A percentile compares a stretch with the other conserved stretches of the same genome.
Conservation (phyloP, 129 eudicot species). For the Escallonia rubra region DNA sequence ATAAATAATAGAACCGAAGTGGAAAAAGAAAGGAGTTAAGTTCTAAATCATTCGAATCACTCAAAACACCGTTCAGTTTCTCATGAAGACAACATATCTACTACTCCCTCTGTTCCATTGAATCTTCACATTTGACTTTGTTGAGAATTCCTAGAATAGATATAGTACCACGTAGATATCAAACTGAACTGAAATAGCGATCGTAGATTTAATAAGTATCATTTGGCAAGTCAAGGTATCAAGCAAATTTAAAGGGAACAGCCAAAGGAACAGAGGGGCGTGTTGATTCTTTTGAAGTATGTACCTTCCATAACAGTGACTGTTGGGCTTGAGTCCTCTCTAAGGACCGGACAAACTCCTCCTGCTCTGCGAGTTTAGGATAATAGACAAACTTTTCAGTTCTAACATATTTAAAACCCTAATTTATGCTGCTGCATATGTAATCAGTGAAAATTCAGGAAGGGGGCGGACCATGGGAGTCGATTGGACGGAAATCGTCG, state of each 20-base stretch:
- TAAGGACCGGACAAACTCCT: conserved; percentile 71
- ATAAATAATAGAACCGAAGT: background rate
- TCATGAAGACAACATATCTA: too few relatives aligned
- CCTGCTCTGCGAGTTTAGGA: conserved; percentile 56
- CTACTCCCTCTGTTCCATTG: too few relatives aligned
- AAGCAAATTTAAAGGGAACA: too few relatives aligned
- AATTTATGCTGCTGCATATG: background rate
- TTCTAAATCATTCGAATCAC: too few relatives aligned
- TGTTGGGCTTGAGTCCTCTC: conserved; percentile 70
- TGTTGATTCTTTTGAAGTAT: background rate
- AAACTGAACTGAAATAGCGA: too few relatives aligned
- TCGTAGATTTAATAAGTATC: too few relatives aligned
- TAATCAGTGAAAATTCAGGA: background rate
- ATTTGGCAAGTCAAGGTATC: too few relatives aligned
- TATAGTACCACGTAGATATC: too few relatives aligned
- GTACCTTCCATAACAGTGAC: conserved; percentile 75
- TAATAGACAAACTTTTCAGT: background rate
- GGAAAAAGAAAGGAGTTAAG: background rate
- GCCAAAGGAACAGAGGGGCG: too few relatives aligned
- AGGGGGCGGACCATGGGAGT: conserved; percentile 45
- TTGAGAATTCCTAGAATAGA: too few relatives aligned
- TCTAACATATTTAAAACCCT: background rate
- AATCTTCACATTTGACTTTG: too few relatives aligned
- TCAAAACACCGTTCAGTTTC: too few relatives aligned
- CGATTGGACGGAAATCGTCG: conserved; percentile 71